These are phyloP conservation scores for Aspergillus sp. DNA, from an alignment of 2,329 filamentous ascomycete genomes.

Conservation along the genomic window DNA sequence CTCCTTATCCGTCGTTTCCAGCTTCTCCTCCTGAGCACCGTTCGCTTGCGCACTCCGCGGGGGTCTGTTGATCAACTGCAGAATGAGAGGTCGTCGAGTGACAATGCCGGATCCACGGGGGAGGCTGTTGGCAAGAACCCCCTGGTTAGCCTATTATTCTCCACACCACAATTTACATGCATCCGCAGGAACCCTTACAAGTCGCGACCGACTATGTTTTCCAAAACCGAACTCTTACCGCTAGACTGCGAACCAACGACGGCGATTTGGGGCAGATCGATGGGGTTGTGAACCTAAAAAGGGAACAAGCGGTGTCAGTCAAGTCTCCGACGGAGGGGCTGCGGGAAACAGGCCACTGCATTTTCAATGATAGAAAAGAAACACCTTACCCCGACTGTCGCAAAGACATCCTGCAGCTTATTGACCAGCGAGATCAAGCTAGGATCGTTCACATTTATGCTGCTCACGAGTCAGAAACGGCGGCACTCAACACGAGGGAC, in stretches of 20 bases:
- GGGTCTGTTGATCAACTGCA: conserved; percentile 94
- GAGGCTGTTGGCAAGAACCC: conserved; percentile 57
- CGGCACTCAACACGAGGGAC: conserved; percentile 14
- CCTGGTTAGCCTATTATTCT: conserved; percentile 24
- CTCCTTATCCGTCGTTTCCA: conserved; percentile 74
- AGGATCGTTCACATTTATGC: conserved; percentile 71
- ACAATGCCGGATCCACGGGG: conserved; percentile 97
- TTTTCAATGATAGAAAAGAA: not conserved
- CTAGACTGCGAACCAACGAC: conserved; percentile 98
- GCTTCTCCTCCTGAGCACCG: conserved; percentile 65
- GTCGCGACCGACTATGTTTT: conserved; percentile 98
- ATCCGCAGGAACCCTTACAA: conserved; percentile 66
- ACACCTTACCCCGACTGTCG: conserved; percentile 78
- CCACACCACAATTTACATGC: not conserved
- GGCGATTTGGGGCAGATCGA: conserved; percentile 96
- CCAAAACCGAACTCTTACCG: conserved; percentile 97
- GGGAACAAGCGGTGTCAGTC: conserved; percentile 28
- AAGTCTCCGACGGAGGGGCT: conserved; percentile 9
- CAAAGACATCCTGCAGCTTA: conserved; percentile 99
- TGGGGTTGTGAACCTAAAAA: conserved; percentile 87
- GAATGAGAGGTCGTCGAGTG: conserved; percentile 89
- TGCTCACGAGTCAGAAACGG: conserved; percentile 36
- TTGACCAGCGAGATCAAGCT: conserved; percentile 82
- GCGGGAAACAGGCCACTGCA: not conserved
- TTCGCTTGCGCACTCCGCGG: conserved; percentile 65